Percentiles rank a stretch among this genome's conserved stretches.
phyloP scores from a whole-genome alignment of 1,284 basidiomycete species.

The Ustanciosporium gigantosporum region DNA sequence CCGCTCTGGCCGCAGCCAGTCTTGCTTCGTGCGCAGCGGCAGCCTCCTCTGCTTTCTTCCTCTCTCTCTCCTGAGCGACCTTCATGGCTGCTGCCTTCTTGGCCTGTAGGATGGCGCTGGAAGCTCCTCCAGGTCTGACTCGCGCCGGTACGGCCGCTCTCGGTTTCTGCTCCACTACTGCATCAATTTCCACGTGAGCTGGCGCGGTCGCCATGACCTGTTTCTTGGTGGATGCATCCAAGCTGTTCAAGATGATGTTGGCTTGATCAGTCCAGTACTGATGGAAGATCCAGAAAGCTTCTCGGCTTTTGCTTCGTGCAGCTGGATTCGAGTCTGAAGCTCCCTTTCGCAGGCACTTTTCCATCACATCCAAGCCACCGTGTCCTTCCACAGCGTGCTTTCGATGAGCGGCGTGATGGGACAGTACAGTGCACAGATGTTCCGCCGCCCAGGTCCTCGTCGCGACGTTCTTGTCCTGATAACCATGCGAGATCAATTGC shows the following conservation, averaged over 20 bases:
- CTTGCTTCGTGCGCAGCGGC: conserved; percentile 32
- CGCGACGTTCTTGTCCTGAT: conserved; percentile 84
- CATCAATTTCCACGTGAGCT: conserved; percentile 12
- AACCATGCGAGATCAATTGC: conserved; percentile 71
- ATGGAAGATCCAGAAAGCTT: conserved; percentile 80
- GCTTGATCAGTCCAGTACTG: conserved; percentile 75
- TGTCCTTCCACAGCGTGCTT: conserved; percentile 57
- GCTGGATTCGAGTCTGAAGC: conserved; percentile 78
- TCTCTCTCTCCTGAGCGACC: conserved; percentile 38
- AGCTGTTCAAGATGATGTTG: conserved; percentile 68
- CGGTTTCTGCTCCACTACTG: conserved; percentile 17
- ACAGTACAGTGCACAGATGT: conserved; percentile 59
- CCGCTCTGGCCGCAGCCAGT: conserved; percentile 16
- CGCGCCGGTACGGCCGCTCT: conserved; percentile 11
- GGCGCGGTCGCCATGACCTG: conserved; percentile 74
- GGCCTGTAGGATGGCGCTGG: conserved; percentile 52
- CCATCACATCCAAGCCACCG: conserved; percentile 66
- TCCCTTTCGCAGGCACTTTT: conserved; percentile 73
- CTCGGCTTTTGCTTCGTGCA: conserved; percentile 75
- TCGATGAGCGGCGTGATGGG: conserved; percentile 51
- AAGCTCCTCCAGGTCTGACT: conserved; percentile 36
- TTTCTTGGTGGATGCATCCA: conserved; percentile 76
- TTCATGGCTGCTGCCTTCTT: conserved; percentile 51
- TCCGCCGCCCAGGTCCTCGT: conserved; percentile 70
- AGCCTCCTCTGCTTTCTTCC: conserved; percentile 33